phyloP scores from a whole-genome alignment of 176 grass and related monocot species.

The Triticum timopheevii region DNA sequence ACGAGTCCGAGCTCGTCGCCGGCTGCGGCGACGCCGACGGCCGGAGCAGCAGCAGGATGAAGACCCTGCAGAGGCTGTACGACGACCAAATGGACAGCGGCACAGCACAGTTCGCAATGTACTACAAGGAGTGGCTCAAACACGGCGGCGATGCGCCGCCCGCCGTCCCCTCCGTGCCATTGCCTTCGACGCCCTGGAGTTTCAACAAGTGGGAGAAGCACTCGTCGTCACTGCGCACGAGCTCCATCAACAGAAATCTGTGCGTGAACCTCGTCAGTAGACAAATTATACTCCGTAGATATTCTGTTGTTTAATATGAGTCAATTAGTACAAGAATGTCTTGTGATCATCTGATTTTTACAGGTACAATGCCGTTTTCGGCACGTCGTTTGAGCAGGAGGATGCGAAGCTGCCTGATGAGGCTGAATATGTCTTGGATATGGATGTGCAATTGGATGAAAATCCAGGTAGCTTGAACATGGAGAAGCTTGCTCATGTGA shows the following conservation, averaged over 20 bases:
- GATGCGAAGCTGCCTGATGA: constrained; percentile 44
- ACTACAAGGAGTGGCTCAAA: constrained; percentile 98
- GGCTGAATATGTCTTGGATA: constrained; percentile 32
- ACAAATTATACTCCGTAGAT: not conserved
- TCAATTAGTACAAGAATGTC: not conserved
- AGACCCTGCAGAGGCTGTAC: constrained; percentile 66
- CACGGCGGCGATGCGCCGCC: constrained; percentile 51
- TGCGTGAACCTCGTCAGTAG: constrained; percentile 39
- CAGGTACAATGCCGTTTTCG: constrained; percentile 93
- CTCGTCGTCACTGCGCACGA: constrained; percentile 49
- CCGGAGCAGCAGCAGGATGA: constrained; percentile 46
- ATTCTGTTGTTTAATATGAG: not conserved
- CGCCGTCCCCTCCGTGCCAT: constrained; percentile 56
- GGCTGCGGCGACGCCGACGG: constrained; percentile 32
- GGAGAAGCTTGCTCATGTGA: constrained; percentile 72
- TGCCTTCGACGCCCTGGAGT: constrained; percentile 42
- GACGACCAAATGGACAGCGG: constrained; percentile 86
- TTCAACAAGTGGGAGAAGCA: constrained; percentile 32
- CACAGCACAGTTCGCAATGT: constrained; percentile 72
- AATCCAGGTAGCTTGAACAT: constrained; percentile 45
- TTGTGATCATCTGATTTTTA: constrained; percentile 9
- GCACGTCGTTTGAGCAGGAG: constrained; percentile 38
- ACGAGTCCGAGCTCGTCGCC: constrained; percentile 52
- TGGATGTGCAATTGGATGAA: constrained; percentile 41
- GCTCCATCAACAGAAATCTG: constrained; percentile 74